These are phyloP conservation scores for Bothriochloa decipiens DNA, from an alignment of 176 grass and related monocot species.

Conservation along the genomic window DNA sequence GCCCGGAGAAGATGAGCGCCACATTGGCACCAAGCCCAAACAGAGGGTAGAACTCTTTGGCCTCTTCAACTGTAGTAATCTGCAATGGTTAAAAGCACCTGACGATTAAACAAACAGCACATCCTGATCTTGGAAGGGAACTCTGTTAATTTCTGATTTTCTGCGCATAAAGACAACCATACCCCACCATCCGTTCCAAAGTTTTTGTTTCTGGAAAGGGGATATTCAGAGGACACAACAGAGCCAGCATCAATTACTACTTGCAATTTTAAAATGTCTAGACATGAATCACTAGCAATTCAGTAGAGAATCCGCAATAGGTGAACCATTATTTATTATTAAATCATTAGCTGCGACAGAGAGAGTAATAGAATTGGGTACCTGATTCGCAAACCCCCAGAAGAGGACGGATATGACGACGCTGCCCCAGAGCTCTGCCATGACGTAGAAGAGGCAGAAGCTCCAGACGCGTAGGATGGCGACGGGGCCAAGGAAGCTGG, in stretches of 20 bases:
- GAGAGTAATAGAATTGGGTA: conserved; percentile 24
- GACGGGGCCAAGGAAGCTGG: conserved; percentile 82
- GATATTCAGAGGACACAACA: not conserved
- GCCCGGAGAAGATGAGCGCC: conserved; percentile 93
- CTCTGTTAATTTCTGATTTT: not conserved
- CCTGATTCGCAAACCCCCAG: conserved; percentile 97
- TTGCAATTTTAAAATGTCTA: not conserved
- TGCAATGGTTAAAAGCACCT: conserved; percentile 36
- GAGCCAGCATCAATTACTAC: not conserved
- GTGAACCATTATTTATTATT: not conserved
- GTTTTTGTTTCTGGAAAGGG: not conserved
- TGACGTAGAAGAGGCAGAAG: conserved; percentile 98
- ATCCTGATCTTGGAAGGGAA: not conserved
- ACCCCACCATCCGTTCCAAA: not conserved
- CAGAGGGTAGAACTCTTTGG: conserved; percentile 96
- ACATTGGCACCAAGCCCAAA: conserved; percentile 94
- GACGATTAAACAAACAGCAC: not conserved
- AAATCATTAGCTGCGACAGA: not conserved
- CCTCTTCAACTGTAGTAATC: conserved; percentile 98
- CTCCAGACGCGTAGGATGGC: conserved; percentile 94
- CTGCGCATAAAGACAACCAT: not conserved
- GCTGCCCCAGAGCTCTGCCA: conserved; percentile 97
- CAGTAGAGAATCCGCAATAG: not conserved
- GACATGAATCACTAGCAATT: not conserved
- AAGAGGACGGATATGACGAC: conserved; percentile 97